phyloP scores from a whole-genome alignment of 2,329 filamentous ascomycete genomes.

The Fusarium domesticum region DNA sequence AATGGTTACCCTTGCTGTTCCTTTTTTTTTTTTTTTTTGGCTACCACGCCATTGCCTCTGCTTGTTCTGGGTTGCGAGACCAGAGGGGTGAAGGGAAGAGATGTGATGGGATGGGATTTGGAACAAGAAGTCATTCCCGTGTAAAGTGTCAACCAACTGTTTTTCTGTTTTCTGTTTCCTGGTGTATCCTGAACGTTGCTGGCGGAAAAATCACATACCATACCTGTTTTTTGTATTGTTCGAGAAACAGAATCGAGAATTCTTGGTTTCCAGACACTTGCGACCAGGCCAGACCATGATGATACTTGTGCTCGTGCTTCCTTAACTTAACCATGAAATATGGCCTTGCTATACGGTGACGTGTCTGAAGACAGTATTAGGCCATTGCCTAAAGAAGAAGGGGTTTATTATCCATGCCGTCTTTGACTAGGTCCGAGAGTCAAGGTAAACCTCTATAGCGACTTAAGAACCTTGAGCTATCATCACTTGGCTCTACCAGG shows the following conservation, averaged over 20 bases:
- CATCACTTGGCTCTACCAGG: too few species aligned
- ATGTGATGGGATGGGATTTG: conserved; percentile 13
- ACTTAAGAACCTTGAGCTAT: too few species aligned
- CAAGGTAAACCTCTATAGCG: too few species aligned
- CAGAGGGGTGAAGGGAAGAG: conserved; percentile 12
- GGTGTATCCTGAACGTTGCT: conserved; percentile 28
- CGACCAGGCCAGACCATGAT: background rate
- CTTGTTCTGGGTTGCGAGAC: background rate
- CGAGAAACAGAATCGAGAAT: conserved; percentile 13
- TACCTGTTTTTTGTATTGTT: conserved; percentile 16
- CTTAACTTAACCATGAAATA: background rate
- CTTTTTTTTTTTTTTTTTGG: conserved; percentile 10
- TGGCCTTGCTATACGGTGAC: background rate
- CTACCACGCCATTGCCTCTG: conserved; percentile 7
- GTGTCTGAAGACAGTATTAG: too few species aligned
- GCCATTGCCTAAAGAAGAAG: too few species aligned
- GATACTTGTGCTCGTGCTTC: background rate
- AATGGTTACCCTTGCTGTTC: conserved; percentile 14
- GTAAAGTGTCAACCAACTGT: conserved; percentile 17
- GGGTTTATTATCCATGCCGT: too few species aligned
- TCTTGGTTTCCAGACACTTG: conserved; percentile 4
- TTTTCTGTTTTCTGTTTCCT: conserved; percentile 13
- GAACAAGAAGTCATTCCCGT: conserved; percentile 14
- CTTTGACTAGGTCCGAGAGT: too few species aligned
- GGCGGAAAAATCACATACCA: conserved; percentile 32